These are phyloP conservation scores for Erucastrum elatum DNA, from an alignment of 345 rosid genomes.

Conservation along the genomic window DNA sequence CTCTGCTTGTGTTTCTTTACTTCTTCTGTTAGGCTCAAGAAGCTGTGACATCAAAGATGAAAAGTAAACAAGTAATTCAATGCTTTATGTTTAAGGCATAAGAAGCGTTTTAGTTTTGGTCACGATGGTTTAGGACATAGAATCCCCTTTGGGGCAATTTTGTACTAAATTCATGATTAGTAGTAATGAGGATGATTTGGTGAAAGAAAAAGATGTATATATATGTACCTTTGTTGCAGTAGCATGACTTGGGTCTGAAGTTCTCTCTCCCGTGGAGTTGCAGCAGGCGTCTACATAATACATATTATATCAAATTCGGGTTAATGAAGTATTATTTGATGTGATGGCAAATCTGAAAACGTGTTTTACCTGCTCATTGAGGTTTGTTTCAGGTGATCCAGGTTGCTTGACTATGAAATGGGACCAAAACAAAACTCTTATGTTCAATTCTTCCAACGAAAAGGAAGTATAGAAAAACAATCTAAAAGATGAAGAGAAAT, in stretches of 20 bases:
- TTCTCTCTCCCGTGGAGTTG: constrained; percentile 66
- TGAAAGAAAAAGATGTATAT: constrained; percentile 8
- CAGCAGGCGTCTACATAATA: constrained; percentile 56
- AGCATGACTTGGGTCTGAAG: constrained; percentile 63
- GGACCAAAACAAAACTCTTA: constrained; percentile 12
- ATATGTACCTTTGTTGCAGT: constrained; percentile 82
- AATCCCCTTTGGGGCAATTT: neutral
- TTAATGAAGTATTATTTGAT: neutral
- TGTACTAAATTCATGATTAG: no score
- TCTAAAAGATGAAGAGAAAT: neutral
- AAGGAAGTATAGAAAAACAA: neutral
- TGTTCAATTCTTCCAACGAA: neutral
- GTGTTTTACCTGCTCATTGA: constrained; percentile 62
- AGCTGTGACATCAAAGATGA: constrained; percentile 44
- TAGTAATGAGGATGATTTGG: neutral
- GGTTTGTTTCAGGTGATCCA: constrained; percentile 52
- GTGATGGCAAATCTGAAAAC: neutral
- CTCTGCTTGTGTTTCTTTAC: constrained; percentile 69
- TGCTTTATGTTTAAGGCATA: neutral
- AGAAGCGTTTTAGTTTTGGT: constrained; percentile 2
- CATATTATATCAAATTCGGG: constrained; percentile 6
- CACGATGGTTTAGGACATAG: neutral
- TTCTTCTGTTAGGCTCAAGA: constrained; percentile 69
- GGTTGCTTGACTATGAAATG: constrained; percentile 59
- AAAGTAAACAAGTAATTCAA: constrained; percentile 3